Percentiles rank a stretch among this genome's conserved stretches.
These are phyloP conservation scores for Zelopaecilomyces penicillatus DNA, from an alignment of 2,329 filamentous ascomycete genomes.

Conservation along the genomic window DNA sequence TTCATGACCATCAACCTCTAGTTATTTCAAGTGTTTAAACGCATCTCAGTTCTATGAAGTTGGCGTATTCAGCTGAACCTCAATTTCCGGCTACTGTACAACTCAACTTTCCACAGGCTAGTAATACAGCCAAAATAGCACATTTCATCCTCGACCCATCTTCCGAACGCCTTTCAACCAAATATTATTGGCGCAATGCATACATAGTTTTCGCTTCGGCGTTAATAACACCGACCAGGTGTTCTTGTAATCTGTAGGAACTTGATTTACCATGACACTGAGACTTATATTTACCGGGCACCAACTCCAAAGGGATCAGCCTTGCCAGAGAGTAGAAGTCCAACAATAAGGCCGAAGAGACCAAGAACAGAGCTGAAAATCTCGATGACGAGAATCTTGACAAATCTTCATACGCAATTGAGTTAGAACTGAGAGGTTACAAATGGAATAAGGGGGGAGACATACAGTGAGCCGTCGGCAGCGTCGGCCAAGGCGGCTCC, in stretches of 20 bases:
- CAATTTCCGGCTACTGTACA: conserved; percentile 26
- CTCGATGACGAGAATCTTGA: conserved; percentile 97
- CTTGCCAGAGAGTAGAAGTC: conserved; percentile 78
- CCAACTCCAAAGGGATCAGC: conserved; percentile 37
- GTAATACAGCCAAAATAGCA: conserved; percentile 25
- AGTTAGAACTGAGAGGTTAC: conserved; percentile 14
- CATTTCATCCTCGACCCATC: conserved; percentile 24
- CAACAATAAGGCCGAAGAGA: conserved; percentile 92
- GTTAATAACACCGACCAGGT: too few relatives aligned
- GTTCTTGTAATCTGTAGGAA: too few relatives aligned
- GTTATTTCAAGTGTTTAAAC: too few relatives aligned
- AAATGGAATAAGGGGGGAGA: conserved; percentile 13
- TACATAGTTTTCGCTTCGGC: conserved; percentile 14
- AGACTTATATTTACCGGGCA: too few relatives aligned
- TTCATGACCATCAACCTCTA: too few relatives aligned
- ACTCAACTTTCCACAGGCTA: conserved; percentile 20
- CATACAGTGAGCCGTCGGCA: conserved; percentile 80
- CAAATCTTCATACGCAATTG: conserved; percentile 55
- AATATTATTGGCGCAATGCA: conserved; percentile 30
- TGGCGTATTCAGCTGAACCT: conserved; percentile 15
- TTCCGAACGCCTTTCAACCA: conserved; percentile 33
- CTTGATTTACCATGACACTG: too few relatives aligned
- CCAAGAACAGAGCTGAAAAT: conserved; percentile 98
- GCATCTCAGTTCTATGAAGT: background rate
- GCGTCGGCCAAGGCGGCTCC: conserved; percentile 94